Evolutionary conservation across 768 basidiomycete species (phyloP), one percentile per base, ranked within the genome.

Genomic region (Russula lepida): DNA sequence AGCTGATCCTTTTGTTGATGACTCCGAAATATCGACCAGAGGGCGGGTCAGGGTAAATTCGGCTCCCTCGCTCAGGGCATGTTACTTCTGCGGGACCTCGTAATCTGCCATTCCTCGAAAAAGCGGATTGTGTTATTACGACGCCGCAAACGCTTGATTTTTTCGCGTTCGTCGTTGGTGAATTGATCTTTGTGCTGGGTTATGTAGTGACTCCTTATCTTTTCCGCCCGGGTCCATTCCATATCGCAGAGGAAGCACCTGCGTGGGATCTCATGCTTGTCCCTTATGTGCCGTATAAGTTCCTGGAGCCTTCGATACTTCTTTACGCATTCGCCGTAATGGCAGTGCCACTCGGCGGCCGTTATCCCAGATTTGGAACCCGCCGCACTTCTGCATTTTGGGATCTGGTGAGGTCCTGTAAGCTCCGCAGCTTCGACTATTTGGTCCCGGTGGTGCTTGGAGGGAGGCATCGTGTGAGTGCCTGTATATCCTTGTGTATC

Each of bases 211-310:
- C 1, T 23, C 19, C 39, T 48, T 17, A 60, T 60, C 28, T 21
- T 47, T 13, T 48, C 53, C 2, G 59, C 33, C 21, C 53, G 59
- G 21, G 52, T 48, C 59, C 59, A 60, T n/a, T 15, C 30, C 21
- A 1, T 3, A 11, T 3, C 15, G 15, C 59, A 60, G 37, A 60
- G 35, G 21, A 53, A 53, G 27, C 59, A 60, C 27, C 32, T 30
- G 27, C 21, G 35, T 2, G 35, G 46, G 9, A 4, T 6, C 28
- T n/a, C 15, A n/a, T 60, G 59, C 23, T 13, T 49, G 28, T 54
- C 59, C 41, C 27, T 32, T 7, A 23, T n/a, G 19, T 60, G 59
- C 2, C 53, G 27, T 19, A 11, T 23, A 11, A 48, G 33, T 9
- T 60, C 59, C 32, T 54, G 53, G 6, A 3, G 33, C 32, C 53